Conservation (phyloP, 805 yeast genomes). For the Yamadazyma paraphyllophila region DNA sequence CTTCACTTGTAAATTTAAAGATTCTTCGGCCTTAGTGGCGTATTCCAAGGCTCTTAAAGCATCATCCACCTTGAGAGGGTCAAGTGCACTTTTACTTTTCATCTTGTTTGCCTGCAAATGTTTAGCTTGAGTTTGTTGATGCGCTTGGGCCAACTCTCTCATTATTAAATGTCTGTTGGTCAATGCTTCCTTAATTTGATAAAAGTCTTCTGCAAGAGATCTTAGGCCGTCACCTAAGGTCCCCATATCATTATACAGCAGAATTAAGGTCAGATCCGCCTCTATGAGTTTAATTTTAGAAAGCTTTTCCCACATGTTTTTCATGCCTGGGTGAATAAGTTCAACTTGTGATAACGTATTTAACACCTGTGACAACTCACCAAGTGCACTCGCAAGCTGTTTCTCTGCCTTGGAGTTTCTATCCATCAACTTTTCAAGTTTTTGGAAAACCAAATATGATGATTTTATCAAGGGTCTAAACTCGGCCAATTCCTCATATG, state of each 20-base stretch:
- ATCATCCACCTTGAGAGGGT: conserved; percentile 87
- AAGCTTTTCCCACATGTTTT: conserved; percentile 72
- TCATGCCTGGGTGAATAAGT: conserved; percentile 63
- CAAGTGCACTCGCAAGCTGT: conserved; percentile 43
- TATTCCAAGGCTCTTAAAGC: conserved; percentile 77
- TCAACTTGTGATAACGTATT: conserved; percentile 42
- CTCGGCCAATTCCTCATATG: conserved; percentile 71
- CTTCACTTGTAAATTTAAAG: conserved; percentile 71
- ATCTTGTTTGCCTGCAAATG: conserved; percentile 72
- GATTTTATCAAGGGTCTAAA: conserved; percentile 86
- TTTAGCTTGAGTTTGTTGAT: conserved; percentile 64
- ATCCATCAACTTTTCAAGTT: conserved; percentile 51
- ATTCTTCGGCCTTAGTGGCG: conserved; percentile 74
- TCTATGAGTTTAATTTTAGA: conserved; percentile 64
- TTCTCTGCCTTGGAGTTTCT: conserved; percentile 57
- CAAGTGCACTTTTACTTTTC: conserved; percentile 69
- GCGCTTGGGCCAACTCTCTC: conserved; percentile 84
- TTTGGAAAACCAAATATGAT: conserved; percentile 58
- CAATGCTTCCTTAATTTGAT: conserved; percentile 84
- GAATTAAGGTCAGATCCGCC: conserved; percentile 74
- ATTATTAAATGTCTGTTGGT: conserved; percentile 90
- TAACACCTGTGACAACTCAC: conserved; percentile 48
- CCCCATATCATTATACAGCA: conserved; percentile 70
- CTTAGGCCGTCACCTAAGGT: conserved; percentile 73
- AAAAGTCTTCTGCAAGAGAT: conserved; percentile 69